Conservation (phyloP, 129 eudicot species). For the Rutidosis leptorrhynchoides region DNA sequence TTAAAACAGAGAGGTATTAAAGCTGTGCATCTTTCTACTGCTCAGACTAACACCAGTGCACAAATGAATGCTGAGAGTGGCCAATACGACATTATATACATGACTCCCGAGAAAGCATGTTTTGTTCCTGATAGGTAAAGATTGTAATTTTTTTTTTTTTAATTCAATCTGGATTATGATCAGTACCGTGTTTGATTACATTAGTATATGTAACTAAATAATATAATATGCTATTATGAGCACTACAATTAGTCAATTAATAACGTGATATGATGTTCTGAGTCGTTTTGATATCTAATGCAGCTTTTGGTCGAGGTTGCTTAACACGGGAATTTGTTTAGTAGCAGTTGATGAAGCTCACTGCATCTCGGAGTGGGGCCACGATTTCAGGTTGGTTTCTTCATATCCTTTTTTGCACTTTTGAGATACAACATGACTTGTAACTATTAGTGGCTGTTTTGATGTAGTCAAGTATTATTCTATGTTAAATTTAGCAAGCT, state of each 20-base stretch:
- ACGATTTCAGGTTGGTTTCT: slow-evolving; percentile 70
- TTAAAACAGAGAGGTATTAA: slow-evolving; percentile 76
- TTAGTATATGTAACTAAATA: not conserved
- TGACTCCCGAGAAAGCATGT: slow-evolving; percentile 94
- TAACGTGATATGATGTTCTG: slow-evolving; percentile 9
- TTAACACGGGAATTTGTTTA: slow-evolving; percentile 65
- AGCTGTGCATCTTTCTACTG: slow-evolving; percentile 80
- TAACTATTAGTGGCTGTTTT: not conserved
- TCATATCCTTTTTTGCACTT: not conserved
- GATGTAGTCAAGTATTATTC: not conserved
- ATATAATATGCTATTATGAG: slow-evolving; percentile 9
- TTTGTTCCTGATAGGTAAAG: slow-evolving; percentile 51
- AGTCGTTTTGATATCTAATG: slow-evolving; percentile 23
- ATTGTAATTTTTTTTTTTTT: slow-evolving; percentile 1
- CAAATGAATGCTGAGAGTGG: slow-evolving; percentile 67
- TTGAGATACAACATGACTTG: not conserved
- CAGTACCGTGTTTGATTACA: slow-evolving; percentile 13
- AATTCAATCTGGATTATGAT: slow-evolving; percentile 10
- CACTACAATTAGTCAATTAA: not conserved
- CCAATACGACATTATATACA: slow-evolving; percentile 54
- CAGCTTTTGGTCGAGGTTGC: slow-evolving; percentile 88
- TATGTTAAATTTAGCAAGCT: too few relatives aligned
- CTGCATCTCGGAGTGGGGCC: slow-evolving; percentile 99
- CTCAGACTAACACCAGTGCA: slow-evolving; percentile 57
- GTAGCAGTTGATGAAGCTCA: slow-evolving; percentile 98